Base-by-base conservation (phyloP, 495 filamentous ascomycete genomes). In the Annulohypoxylon moriforme region DNA sequence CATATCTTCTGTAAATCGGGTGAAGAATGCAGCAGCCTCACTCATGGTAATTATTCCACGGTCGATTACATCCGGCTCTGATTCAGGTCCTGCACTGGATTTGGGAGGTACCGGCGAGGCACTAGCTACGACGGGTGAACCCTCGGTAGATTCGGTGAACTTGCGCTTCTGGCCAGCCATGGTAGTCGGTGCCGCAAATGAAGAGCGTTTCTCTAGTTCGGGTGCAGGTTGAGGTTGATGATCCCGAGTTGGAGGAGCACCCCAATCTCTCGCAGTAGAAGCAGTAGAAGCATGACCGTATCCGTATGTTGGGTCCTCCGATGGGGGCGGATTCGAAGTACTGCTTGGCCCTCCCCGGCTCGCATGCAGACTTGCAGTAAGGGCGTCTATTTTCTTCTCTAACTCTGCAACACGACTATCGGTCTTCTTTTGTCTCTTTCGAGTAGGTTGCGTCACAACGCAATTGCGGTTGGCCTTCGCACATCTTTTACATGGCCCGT, bases 351-450 rank as follows among this genome's bases (percentile, higher is more conserved):
- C 60, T 74, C 83, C 74, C 42, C 84, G 84, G 64, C 79, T 84
- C 1, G 90, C 88, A 33, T 92, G 87, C 60, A 97, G 74, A 55
- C 86, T 92, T 0, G 92, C 93, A 2, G 92, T 97, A 78, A 97
- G 77, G 10, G 90, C 92, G 81, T 97, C 93, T 55, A 99, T 94
- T 82, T 96, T 97, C 82, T 90, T 93, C 81, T 99, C 96, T 44
- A 99, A 83, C 81, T 98, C 95, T 13, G 94, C 91, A 7, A 99
- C 94, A 40, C 94, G 88, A 64, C 88, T 94, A 76, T 97, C 96
- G 27, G 92, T 93, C 83, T 97, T 98, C 83, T 96, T 97, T 82
- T 94, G 92, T 29, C 95, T 85, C 80, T 97, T 98, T 13, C 94
- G 85, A 11, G 88, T 93, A 1, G 94, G 94, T 25, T 88, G 87